Evolutionary conservation across 2,329 filamentous ascomycete genomes (phyloP), one percentile per base, ranked within the genome.

Genomic region (Ambrosiella xylebori): DNA sequence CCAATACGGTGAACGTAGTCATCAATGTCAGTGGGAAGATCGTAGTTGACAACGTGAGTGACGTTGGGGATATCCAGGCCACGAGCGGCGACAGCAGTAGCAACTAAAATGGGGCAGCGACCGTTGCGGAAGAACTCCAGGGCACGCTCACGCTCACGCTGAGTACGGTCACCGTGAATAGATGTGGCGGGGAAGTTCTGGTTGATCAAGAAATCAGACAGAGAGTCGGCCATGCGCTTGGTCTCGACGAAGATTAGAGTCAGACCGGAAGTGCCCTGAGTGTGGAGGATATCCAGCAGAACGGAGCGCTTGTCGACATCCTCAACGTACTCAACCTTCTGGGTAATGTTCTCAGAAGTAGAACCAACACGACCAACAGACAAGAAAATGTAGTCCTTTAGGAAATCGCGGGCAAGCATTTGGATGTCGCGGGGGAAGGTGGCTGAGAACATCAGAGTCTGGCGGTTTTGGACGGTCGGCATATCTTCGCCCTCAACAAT

Each of bases 361-460:
- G 93, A 97, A 73, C 93, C 93, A 61, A 97, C 93, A 81, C 93
- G 91, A 67, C 91, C 93, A 65, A 98, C 93, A 13, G 93, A 98
- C 67, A 98, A 80, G 82, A 98, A 98, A 68, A 98, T 84, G 76
- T 98, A 98, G 70, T 98, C 93, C 78, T 95, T 96, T 69, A 98
- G 76, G 81, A 98, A 98, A 71, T 98, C 93, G 68, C 93, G 86
- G 61, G 93, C 93, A 61, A 98, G 85, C 86, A 97, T 94, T 79
- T 98, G 93, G 60, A 98, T 98, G 71, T 98, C 93, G 66, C 91
- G 88, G 61, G 93, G 93, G 81, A 98, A 98, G 62, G 93, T 98
- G 71, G 93, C 93, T 45, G 93, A 98, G 72, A 98, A 98, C 93
- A 98, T 98, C 77, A 98, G 91, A 58, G 93, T 98, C 75, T 98